phyloP scores from a whole-genome alignment of 441 rosid species.

The Gossypium gossypioides region DNA sequence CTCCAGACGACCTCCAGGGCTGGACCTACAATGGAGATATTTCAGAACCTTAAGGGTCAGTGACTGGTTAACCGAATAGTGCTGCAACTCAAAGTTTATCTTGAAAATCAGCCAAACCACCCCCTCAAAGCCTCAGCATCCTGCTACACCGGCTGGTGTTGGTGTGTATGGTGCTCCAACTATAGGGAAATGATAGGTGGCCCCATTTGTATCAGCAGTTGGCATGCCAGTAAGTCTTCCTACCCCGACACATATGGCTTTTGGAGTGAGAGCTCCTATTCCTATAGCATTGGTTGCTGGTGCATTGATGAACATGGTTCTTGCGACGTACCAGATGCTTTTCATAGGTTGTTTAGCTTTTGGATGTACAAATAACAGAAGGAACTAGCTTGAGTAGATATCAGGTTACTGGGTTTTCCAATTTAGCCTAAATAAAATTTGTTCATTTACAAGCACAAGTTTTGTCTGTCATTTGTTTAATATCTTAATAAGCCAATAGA shows the following conservation, averaged over 20 bases:
- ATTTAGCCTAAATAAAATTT: slow-evolving; percentile 26
- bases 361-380: slow-evolving; percentile 42
- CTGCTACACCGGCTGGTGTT: slow-evolving; percentile 43
- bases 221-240: slow-evolving; percentile 86
- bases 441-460: slow-evolving; percentile 26
- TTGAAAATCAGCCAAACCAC: slow-evolving; percentile 28
- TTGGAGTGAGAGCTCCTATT: slow-evolving; percentile 55
- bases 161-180: slow-evolving; percentile 57
- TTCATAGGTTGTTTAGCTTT: slow-evolving; percentile 49
- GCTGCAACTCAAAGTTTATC: background rate
- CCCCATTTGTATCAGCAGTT: slow-evolving; percentile 63
- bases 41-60: background rate
- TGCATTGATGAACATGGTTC: slow-evolving; percentile 66
- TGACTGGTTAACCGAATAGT: background rate
- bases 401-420: slow-evolving; percentile 19
- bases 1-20: too few species aligned
- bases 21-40: background rate
- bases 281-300: slow-evolving; percentile 61
- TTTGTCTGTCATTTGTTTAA: slow-evolving; percentile 21
- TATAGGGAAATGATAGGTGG: slow-evolving; percentile 71
- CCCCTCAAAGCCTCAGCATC: slow-evolving; percentile 20
- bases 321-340: slow-evolving; percentile 58
- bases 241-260: slow-evolving; percentile 55
- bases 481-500: slow-evolving; percentile 28
- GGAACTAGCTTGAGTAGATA: slow-evolving; percentile 23